Conservation (phyloP, 2,329 filamentous ascomycete species). For the Venturia aucupariae region DNA sequence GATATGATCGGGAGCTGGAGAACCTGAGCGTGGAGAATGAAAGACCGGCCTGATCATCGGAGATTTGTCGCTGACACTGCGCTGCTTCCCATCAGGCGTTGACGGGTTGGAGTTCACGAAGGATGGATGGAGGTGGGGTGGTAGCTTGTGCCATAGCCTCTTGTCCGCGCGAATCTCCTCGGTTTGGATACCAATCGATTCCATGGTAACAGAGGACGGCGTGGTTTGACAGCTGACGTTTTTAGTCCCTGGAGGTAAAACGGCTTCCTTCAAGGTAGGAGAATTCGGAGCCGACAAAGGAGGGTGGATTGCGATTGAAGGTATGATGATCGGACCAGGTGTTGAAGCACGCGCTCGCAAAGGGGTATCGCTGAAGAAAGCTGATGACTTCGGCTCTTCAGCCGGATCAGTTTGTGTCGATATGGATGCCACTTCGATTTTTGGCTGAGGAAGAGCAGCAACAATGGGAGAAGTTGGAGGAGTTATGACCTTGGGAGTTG, state of each 20-base stretch:
- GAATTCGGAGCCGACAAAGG: conserved; percentile 72
- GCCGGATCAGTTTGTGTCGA: conserved; percentile 51
- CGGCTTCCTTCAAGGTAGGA: conserved; percentile 55
- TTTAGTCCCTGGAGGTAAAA: conserved; percentile 73
- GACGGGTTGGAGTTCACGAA: conserved; percentile 51
- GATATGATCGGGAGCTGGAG: conserved; percentile 17
- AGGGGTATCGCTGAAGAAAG: conserved; percentile 27
- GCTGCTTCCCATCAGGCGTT: conserved; percentile 25
- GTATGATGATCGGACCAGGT: conserved; percentile 48
- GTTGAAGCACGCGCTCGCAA: conserved; percentile 5
- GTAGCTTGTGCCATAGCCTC: conserved; percentile 60
- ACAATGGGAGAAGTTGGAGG: conserved; percentile 32
- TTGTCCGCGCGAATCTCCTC: conserved; percentile 82
- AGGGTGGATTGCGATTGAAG: conserved; percentile 85
- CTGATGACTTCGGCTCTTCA: conserved; percentile 27
- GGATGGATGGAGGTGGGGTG: conserved; percentile 70
- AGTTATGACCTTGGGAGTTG: conserved; percentile 47
- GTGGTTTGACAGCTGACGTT: conserved; percentile 75
- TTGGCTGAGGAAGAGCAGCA: conserved; percentile 26
- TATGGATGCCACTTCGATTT: conserved; percentile 41
- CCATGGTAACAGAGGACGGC: conserved; percentile 36
- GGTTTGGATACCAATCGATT: conserved; percentile 64
- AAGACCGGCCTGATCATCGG: neutral
- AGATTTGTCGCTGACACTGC: conserved; percentile 2
- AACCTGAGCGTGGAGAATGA: conserved; percentile 11